These are phyloP conservation scores for Sutorius australiensis DNA, from an alignment of 768 basidiomycete species.

Conservation along the genomic window DNA sequence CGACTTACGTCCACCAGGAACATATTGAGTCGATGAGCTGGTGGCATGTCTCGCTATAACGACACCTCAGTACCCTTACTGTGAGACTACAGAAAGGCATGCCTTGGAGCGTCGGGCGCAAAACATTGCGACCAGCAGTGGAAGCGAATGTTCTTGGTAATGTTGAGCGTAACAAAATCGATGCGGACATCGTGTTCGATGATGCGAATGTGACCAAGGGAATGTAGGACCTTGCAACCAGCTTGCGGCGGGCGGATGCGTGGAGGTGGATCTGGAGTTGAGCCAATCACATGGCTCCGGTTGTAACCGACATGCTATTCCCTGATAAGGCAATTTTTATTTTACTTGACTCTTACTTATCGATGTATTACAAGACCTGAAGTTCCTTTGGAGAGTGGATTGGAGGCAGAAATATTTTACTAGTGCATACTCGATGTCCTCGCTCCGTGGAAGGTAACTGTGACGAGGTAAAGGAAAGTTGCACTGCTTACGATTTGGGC, in stretches of 20 bases:
- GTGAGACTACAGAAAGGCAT: not conserved
- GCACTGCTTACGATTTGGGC: not conserved
- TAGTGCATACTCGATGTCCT: not conserved
- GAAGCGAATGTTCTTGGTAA: slow-evolving; percentile 41
- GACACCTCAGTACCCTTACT: not conserved
- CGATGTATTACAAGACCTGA: no score
- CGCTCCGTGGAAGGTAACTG: not conserved
- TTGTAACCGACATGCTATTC: not conserved
- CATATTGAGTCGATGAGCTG: slow-evolving; percentile 40
- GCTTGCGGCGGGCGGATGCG: not conserved
- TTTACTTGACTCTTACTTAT: not conserved
- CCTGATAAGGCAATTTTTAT: not conserved
- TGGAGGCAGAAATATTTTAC: not conserved
- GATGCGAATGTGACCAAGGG: not conserved
- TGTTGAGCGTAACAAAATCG: slow-evolving; percentile 47
- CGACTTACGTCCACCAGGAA: slow-evolving; percentile 69
- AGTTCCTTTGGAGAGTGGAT: not conserved
- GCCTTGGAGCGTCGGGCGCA: slow-evolving; percentile 44
- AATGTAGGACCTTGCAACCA: no score
- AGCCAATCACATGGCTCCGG: slow-evolving; percentile 19
- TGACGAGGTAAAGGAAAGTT: not conserved
- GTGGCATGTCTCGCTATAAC: slow-evolving; percentile 40
- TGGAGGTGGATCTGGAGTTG: not conserved
- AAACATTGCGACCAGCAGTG: slow-evolving; percentile 36
- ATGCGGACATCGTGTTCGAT: slow-evolving; percentile 41